Conservation (phyloP, 140 eudicot genomes). For the Anethum foeniculum region DNA sequence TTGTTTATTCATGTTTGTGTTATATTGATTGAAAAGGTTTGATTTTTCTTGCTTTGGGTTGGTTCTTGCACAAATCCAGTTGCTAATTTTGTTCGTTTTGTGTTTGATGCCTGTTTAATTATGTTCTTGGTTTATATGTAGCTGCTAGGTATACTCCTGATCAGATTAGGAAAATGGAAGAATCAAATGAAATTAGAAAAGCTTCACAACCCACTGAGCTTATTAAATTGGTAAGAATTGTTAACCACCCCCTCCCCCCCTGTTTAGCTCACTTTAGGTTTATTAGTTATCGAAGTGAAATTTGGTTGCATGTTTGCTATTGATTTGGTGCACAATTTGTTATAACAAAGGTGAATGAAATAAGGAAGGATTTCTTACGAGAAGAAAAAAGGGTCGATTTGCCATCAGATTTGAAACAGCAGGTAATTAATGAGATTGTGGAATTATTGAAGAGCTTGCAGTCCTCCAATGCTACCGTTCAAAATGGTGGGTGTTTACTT, state of each 20-base stretch:
- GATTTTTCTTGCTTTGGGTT: too few species aligned
- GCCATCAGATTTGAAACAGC: slow-evolving; percentile 45
- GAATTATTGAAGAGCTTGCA: slow-evolving; percentile 45
- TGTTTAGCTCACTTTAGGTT: not conserved
- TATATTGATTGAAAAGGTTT: not conserved
- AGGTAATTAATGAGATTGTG: slow-evolving; percentile 49
- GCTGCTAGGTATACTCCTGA: slow-evolving; percentile 58
- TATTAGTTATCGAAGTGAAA: not conserved
- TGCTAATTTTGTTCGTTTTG: too few species aligned
- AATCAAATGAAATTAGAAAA: slow-evolving; percentile 62
- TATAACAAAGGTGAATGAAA: slow-evolving; percentile 38
- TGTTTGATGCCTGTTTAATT: not conserved
- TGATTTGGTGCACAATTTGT: slow-evolving; percentile 6
- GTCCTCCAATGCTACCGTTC: slow-evolving; percentile 53
- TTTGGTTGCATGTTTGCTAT: not conserved
- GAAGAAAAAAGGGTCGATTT: slow-evolving; percentile 37
- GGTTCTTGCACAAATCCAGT: too few species aligned
- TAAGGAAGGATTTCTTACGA: slow-evolving; percentile 35
- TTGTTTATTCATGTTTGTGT: slow-evolving; percentile 5
- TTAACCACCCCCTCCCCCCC: too few species aligned
- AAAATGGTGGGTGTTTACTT: slow-evolving; percentile 43
- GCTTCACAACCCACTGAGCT: slow-evolving; percentile 73
- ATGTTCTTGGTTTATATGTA: slow-evolving; percentile 20
- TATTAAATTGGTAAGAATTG: slow-evolving; percentile 46
- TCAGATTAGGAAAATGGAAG: slow-evolving; percentile 84